Percentiles rank a stretch among this genome's conserved stretches.
These are phyloP conservation scores for Lophiotrema nucula DNA, from an alignment of 495 filamentous ascomycete species.

Conservation along the genomic window DNA sequence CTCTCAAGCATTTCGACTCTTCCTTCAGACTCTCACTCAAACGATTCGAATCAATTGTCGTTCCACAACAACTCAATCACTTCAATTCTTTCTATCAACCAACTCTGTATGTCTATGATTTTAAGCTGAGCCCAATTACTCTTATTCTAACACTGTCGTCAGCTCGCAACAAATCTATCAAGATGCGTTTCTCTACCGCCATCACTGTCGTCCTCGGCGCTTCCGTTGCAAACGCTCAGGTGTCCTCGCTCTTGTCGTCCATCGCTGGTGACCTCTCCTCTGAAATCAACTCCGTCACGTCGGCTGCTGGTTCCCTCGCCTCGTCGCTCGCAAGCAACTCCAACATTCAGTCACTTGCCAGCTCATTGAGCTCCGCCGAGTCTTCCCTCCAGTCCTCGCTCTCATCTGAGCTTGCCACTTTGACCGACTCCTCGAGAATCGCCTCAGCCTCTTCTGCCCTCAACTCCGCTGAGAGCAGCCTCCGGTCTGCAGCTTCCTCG, in stretches of 20 bases:
- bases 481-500: conserved; percentile 6
- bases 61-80: not conserved
- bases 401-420: not conserved
- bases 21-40: conserved; percentile 9
- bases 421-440: not conserved
- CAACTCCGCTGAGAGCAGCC: not conserved
- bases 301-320: not conserved
- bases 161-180: conserved; percentile 4
- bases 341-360: not conserved
- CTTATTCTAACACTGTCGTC: not conserved
- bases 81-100: too few relatives aligned
- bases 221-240: conserved; percentile 17
- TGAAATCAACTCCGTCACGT: not conserved
- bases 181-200: conserved; percentile 32
- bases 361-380: conserved; percentile 3
- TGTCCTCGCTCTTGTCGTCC: conserved; percentile 10
- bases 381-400: not conserved
- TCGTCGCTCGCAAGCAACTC: not conserved
- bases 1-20: not conserved
- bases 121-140: too few relatives aligned
- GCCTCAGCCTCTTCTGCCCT: not conserved
- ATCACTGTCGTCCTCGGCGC: conserved; percentile 25
- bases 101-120: too few relatives aligned
- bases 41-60: not conserved
- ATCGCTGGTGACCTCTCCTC: not conserved